A percentile compares a stretch with the other conserved stretches of the same genome.
These are phyloP conservation scores for Lippia alba DNA, from an alignment of 305 asterid species.

Conservation along the genomic window DNA sequence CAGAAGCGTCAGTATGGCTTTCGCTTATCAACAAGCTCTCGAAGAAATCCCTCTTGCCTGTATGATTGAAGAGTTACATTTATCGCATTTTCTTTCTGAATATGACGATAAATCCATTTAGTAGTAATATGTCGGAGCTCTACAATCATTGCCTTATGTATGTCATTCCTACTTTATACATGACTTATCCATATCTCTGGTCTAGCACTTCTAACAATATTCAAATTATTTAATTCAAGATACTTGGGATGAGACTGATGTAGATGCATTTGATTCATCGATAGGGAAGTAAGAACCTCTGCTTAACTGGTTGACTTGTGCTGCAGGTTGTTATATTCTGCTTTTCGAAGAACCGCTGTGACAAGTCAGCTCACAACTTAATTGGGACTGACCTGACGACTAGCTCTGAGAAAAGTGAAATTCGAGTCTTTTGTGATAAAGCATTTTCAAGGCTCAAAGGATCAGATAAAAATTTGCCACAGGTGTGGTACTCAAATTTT, in stretches of 20 bases:
- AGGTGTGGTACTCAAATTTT: slow-evolving; percentile 58
- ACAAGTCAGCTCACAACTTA: slow-evolving; percentile 86
- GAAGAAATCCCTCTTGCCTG: slow-evolving; percentile 88
- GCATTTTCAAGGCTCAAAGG: slow-evolving; percentile 98
- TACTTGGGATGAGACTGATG: slow-evolving; percentile 20
- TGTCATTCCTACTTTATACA: slow-evolving; percentile 16
- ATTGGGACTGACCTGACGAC: slow-evolving; percentile 90
- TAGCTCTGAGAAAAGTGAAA: slow-evolving; percentile 94
- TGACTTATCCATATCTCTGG: slow-evolving; percentile 23
- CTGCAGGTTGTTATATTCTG: slow-evolving; percentile 95
- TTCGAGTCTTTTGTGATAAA: slow-evolving; percentile 93
- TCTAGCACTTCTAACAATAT: slow-evolving; percentile 26
- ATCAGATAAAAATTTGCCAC: slow-evolving; percentile 95
- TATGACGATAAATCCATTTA: neutral
- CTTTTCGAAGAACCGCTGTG: slow-evolving; percentile 95
- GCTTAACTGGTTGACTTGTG: slow-evolving; percentile 31
- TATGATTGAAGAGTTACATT: slow-evolving; percentile 46
- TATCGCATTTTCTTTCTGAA: slow-evolving; percentile 17
- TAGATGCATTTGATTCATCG: slow-evolving; percentile 26
- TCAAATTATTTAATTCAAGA: slow-evolving; percentile 4
- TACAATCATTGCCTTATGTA: slow-evolving; percentile 23
- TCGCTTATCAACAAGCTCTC: slow-evolving; percentile 79
- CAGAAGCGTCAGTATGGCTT: slow-evolving; percentile 88
- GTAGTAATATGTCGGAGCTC: slow-evolving; percentile 13
- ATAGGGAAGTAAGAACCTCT: slow-evolving; percentile 19